Percentiles rank a stretch among this genome's conserved stretches.
These are phyloP conservation scores for Inonotus hispidus DNA, from an alignment of 1,284 basidiomycete species.

Conservation along the genomic window DNA sequence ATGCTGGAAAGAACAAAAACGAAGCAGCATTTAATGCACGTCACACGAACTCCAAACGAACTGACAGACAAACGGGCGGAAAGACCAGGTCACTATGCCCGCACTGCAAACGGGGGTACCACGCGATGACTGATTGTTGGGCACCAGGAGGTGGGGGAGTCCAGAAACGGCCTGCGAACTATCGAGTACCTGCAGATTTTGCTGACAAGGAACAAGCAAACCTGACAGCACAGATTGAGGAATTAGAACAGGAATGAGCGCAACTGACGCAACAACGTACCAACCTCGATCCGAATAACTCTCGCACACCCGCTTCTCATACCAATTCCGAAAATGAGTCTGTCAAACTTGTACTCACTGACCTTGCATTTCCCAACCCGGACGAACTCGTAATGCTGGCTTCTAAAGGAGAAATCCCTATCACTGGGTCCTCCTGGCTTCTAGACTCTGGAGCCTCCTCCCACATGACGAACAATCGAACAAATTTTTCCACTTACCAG, in stretches of 20 bases:
- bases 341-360: too few relatives aligned
- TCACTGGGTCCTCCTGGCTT: background rate
- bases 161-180: background rate
- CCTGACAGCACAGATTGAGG: background rate
- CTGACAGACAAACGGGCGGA: too few relatives aligned
- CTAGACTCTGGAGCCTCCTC: conserved; percentile 1
- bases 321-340: too few relatives aligned
- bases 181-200: background rate
- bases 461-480: background rate
- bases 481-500: background rate
- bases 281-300: too few relatives aligned
- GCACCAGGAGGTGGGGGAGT: background rate
- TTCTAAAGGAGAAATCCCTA: background rate
- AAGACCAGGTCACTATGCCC: too few relatives aligned
- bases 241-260: background rate
- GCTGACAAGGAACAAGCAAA: background rate
- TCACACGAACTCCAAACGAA: too few relatives aligned
- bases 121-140: background rate
- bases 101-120: background rate
- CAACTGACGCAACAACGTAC: too few relatives aligned
- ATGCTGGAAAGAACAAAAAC: too few relatives aligned
- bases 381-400: background rate
- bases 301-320: background rate
- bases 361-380: too few relatives aligned
- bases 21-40: too few relatives aligned